Base-by-base conservation (phyloP, 306 rosid species). In the Castanea mollissima region DNA sequence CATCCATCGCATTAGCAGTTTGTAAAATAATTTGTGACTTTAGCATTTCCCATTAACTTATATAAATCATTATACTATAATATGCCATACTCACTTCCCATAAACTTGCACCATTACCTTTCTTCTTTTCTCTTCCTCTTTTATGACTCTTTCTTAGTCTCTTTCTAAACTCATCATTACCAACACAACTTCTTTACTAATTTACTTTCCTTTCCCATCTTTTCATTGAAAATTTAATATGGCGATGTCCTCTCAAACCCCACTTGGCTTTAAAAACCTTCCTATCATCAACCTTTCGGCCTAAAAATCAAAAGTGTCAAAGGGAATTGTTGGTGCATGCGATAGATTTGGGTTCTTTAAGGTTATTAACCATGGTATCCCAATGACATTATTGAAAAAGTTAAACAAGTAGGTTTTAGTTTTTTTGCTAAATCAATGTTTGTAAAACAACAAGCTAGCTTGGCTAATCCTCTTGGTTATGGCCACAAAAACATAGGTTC, bases 401-500 rank as follows among this genome's bases (percentile, higher is more conserved):
- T 90, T 31, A 93, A 90, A 81, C 83, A 86, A 34, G 85, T 83
- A 19, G 81, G 87, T 27, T 78, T 87, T 5, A 9, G 72, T 10
- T 90, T 88, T 88, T 92, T 84, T 51, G 71, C 78, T 0, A 87
- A 90, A 83, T 79, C 46, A 41, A 41, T 41, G 46, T 2, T 41
- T 41, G 46, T 2, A 41, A 8, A 41, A 41, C 46, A 7, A 35
- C 74, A n/a, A 20, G 89, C 87, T 0, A 63, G 85, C 27, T 85
- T 83, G 0, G 75, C 85, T 7, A 60, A 29, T 2, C 90, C 90
- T 5, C 81, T 86, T 49, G 86, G 90, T 5, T 92, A 87, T 78
- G 97, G 93, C 32, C 72, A 79, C 85, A 92, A 89, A 82, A 92
- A 49, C 87, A 92, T 92, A 5, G 95, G 97, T 34, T 75, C 82